Conservation (phyloP, 805 yeast genomes). For the Cyberlindnera veronae region DNA sequence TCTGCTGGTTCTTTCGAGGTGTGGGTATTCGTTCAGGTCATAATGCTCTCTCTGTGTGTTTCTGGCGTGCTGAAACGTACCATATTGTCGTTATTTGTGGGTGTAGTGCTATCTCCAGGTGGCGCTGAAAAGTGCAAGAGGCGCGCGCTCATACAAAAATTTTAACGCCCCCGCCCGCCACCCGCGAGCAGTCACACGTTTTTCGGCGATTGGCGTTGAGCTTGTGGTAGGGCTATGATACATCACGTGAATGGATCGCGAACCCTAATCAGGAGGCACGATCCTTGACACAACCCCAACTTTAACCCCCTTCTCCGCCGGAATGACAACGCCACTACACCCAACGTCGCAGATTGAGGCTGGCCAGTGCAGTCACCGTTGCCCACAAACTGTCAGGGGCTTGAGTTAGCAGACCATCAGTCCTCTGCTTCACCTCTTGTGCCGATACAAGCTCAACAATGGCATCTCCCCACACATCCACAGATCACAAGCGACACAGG, state of each 20-base stretch:
- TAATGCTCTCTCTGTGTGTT: not conserved
- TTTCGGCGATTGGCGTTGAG: no score
- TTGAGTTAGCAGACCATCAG: not conserved
- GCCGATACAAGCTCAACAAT: not conserved
- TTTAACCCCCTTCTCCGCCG: not conserved
- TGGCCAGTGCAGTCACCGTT: no score
- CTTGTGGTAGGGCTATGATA: not conserved
- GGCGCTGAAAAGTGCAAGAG: slow-evolving; percentile 16
- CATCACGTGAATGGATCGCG: not conserved
- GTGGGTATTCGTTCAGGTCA: not conserved
- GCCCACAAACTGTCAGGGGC: no score
- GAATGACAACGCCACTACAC: not conserved
- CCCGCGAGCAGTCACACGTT: slow-evolving; percentile 10
- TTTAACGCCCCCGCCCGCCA: slow-evolving; percentile 4
- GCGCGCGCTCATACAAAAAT: slow-evolving; percentile 10
- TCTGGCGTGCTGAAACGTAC: slow-evolving; percentile 10
- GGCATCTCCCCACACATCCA: no score
- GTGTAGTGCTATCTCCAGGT: not conserved
- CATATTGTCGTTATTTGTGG: slow-evolving; percentile 15
- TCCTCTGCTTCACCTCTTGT: not conserved
- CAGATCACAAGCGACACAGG: no score
- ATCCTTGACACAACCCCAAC: no score
- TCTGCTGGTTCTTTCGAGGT: not conserved
- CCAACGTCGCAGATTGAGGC: no score
- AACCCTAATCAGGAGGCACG: not conserved